Base-by-base conservation (phyloP, 192 early-diverging fungal genomes). In the Bifiguratus adelaidae region DNA sequence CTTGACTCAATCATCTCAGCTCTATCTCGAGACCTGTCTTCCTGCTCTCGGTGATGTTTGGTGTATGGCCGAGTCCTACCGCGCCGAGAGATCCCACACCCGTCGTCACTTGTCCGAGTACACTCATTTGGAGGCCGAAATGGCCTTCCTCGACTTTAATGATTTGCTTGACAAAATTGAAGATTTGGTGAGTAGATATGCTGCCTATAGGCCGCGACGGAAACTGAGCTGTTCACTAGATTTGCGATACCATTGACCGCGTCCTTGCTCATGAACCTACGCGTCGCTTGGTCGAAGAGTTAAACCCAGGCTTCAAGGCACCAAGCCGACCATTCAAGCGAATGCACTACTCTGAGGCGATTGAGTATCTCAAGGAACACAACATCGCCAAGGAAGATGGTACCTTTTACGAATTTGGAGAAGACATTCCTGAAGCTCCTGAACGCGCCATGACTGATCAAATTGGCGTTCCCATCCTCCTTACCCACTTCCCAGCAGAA, bases 361-460 rank as follows among this genome's bases (percentile, higher is more conserved):
- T 99, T 52, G 55, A 73, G 42, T 99, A 95, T 77, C 78, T 99
- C 29, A 89, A 91, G 65, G 89, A 89, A 19, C 56, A 91, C 52
- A 78, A 82, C 25, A 80, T 97, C 44, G 83, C 84, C 65, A 94
- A 92, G 62, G 88, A 86, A 47, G 83, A 95, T 48, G 92, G 91
- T 27, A 75, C 68, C 6, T 82, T 78, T 53, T 99, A 92, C 64
- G 82, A 87, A 66, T 93, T 95, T 70, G 97, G 97, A 45, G 95
- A 99, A 49, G 97, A 99, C 63, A 99, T 99, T 55, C 93, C 94
- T 28, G 97, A 99, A 67, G 76, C 85, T 25, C 95, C 97, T 26
- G 97, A 99, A 68, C 88, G 97, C 51, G 63, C 70, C 50, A 99
- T 99, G 97, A 99, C 95, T n/a, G 93, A 99, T 67, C 77, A 91